Base-by-base conservation (phyloP, 495 filamentous ascomycete genomes). In the Hypoxylon intermedium region DNA sequence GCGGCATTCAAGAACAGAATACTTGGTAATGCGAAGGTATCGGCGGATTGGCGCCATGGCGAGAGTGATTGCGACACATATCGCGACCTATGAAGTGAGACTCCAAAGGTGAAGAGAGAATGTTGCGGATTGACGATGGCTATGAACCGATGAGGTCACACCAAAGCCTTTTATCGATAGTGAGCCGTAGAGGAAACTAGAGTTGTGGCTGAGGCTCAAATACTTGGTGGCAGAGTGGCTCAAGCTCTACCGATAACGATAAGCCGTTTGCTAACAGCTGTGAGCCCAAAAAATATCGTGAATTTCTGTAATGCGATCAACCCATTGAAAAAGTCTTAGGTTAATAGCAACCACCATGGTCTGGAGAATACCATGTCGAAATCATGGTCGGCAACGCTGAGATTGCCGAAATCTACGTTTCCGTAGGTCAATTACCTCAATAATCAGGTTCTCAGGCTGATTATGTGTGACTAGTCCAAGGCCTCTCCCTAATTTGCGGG, bases 1-100 rank as follows among this genome's bases (percentile, higher is more conserved):
- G 34, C 93, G 91, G 44, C 88, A 89, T 81, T 98, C 94, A 41
- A 98, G 83, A 51, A 97, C 92, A 13, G 94, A 95, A 73, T 89
- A 89, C 69, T 92, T 89, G 55, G 87, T 89, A 54, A 94, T 93
- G 41, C 90, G 82, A 49, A 94, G 84, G 64, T 94, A 94, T 60
- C 90, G 84, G 30, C 90, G 87, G 38, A 92, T 88, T 7, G 90
- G 91, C 26, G 90, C 86, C 91, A 94, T 96, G 63, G 58, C 28
- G 19, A 28, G 11, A 37, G 16, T 13, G 38, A 44, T n/a, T 24
- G 23, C 23, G 33, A 51, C 36, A 26, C 61, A 65, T 65, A 16
- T 65, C 61, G 45, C 55, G 50, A 55, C 43, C 12, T 2, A 2
- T 11, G n/a, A 37, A 37, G n/a, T 24, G 37, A 38, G 34, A 44